phyloP scores from a whole-genome alignment of 306 rosid species.

The Herpetospermum pedunculosum region DNA sequence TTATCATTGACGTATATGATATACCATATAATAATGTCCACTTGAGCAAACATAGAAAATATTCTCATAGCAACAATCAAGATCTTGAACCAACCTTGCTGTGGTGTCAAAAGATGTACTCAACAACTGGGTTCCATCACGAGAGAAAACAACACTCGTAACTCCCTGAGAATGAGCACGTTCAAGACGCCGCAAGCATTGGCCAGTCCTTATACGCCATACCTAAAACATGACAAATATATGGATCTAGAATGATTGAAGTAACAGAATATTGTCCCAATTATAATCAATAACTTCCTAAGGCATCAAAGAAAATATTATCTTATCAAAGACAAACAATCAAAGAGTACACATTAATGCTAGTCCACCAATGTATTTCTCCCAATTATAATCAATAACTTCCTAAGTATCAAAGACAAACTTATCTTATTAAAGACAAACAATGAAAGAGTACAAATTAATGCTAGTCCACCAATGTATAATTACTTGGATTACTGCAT shows the following conservation, averaged over 20 bases:
- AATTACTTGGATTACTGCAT: not conserved
- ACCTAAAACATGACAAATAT: conserved; percentile 31
- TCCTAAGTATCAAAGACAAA: no score
- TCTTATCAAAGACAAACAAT: not conserved
- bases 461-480: not conserved
- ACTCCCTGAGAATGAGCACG: conserved; percentile 95
- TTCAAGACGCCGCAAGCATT: conserved; percentile 98
- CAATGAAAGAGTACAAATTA: not conserved
- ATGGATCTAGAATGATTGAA: not conserved
- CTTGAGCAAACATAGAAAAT: not conserved
- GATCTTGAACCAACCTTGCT: conserved; percentile 47
- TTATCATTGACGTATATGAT: not conserved
- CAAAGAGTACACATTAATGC: no score
- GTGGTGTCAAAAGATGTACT: conserved; percentile 97
- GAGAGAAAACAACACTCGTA: conserved; percentile 86
- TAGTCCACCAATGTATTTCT: no score
- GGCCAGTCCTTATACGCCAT: conserved; percentile 97
- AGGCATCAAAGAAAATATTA: not conserved
- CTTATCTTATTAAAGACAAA: not conserved
- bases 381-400: no score
- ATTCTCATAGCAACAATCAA: conserved; percentile 2
- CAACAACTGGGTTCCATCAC: conserved; percentile 94
- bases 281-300: not conserved
- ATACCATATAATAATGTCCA: not conserved
- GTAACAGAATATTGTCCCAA: not conserved